Conservation (phyloP, 306 rosid species). For the Mimosa pudica region DNA sequence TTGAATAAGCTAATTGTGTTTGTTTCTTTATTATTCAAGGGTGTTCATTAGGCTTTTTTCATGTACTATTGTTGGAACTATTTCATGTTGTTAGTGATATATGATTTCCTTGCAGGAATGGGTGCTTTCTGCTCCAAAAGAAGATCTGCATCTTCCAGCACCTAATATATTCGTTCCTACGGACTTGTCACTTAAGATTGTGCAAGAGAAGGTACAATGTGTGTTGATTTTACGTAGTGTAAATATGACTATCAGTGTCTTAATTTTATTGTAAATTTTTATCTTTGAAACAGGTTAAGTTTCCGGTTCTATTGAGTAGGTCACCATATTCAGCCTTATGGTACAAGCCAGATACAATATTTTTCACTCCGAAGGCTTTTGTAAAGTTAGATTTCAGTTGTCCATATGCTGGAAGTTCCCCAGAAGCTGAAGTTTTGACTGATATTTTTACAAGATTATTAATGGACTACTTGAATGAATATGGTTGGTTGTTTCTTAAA, state of each 20-base stretch:
- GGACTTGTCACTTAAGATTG: slow-evolving; percentile 73
- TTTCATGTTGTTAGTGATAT: slow-evolving; percentile 33
- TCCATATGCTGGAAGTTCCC: slow-evolving; percentile 80
- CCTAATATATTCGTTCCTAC: slow-evolving; percentile 81
- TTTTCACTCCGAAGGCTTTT: slow-evolving; percentile 82
- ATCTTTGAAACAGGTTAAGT: slow-evolving; percentile 62
- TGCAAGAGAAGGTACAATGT: slow-evolving; percentile 57
- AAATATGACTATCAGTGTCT: slow-evolving; percentile 10
- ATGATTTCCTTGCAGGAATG: slow-evolving; percentile 64
- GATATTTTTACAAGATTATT: slow-evolving; percentile 71
- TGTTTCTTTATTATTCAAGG: slow-evolving; percentile 27
- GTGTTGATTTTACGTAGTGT: slow-evolving; percentile 6
- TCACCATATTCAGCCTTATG: slow-evolving; percentile 74
- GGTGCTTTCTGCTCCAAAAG: slow-evolving; percentile 71
- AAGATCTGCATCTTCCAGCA: slow-evolving; percentile 78
- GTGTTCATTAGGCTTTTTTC: slow-evolving; percentile 22
- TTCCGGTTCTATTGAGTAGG: slow-evolving; percentile 73
- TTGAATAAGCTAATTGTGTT: slow-evolving; percentile 29
- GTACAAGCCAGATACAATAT: slow-evolving; percentile 86
- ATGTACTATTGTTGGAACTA: slow-evolving; percentile 20
- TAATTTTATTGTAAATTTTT: slow-evolving; percentile 33
- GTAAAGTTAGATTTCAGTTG: slow-evolving; percentile 82
- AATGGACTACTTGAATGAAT: slow-evolving; percentile 93
- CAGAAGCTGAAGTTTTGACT: slow-evolving; percentile 73
- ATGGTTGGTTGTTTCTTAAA: slow-evolving; percentile 55